Percentiles rank a stretch among this genome's conserved stretches.
Evolutionary conservation across 495 filamentous ascomycete genomes (phyloP).

Genomic region (Chaetomium fimeti): DNA sequence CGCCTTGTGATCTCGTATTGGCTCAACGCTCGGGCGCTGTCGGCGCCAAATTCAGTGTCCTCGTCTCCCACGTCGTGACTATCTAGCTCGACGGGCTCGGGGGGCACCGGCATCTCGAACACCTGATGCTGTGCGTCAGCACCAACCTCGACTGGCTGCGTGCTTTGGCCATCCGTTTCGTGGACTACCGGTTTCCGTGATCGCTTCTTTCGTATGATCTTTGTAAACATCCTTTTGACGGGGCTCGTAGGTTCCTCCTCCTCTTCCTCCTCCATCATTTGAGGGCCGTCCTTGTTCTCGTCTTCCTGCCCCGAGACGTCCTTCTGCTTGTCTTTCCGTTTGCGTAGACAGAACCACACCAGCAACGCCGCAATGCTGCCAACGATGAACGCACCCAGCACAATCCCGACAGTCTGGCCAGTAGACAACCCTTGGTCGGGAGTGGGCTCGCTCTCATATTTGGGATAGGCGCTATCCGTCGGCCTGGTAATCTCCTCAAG

Average conservation of each 20-base stretch:
- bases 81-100: conserved; percentile 52
- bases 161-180: conserved; percentile 25
- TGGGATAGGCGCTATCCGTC: conserved; percentile 47
- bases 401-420: conserved; percentile 41
- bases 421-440: conserved; percentile 45
- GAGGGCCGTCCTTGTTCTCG: conserved; percentile 32
- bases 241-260: conserved; percentile 31
- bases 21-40: conserved; percentile 34
- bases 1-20: conserved; percentile 46
- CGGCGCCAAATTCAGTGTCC: conserved; percentile 38
- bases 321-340: conserved; percentile 29
- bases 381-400: conserved; percentile 45
- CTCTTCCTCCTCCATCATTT: conserved; percentile 28
- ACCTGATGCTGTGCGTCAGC: conserved; percentile 49
- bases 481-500: conserved; percentile 51
- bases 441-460: conserved; percentile 26
- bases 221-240: conserved; percentile 37
- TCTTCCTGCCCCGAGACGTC: conserved; percentile 23
- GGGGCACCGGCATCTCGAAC: conserved; percentile 49
- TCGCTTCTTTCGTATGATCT: conserved; percentile 35
- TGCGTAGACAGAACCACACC: conserved; percentile 36
- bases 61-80: conserved; percentile 40
- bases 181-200: conserved; percentile 26
- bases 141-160: conserved; percentile 44
- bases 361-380: conserved; percentile 44